Evolutionary conservation across 495 filamentous ascomycete genomes (phyloP).

Genomic region (Lichenothelia convexa): DNA sequence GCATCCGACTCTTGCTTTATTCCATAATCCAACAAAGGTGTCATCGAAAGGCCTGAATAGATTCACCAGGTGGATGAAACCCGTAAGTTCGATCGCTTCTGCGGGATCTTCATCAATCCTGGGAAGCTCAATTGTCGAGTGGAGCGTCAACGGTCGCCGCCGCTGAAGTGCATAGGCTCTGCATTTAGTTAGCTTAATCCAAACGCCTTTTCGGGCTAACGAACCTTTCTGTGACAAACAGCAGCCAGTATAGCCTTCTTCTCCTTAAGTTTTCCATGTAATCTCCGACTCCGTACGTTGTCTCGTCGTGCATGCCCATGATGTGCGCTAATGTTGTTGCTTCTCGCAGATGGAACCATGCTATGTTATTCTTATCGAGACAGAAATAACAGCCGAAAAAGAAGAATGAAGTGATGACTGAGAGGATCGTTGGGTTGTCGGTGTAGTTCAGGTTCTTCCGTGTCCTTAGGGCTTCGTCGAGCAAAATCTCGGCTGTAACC

Average conservation of each 20-base stretch:
- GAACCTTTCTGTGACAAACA: constrained; percentile 54
- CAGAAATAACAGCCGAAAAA: constrained; percentile 60
- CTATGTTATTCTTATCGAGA: constrained; percentile 50
- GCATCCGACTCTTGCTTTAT: constrained; percentile 42
- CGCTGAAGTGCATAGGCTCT: constrained; percentile 64
- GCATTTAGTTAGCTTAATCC: background rate
- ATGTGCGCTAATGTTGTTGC: constrained; percentile 40
- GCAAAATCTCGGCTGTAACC: constrained; percentile 37
- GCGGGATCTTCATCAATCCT: constrained; percentile 31
- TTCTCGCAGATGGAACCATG: constrained; percentile 57
- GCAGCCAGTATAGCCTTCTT: constrained; percentile 50
- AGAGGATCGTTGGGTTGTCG: constrained; percentile 47
- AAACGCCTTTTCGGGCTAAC: background rate
- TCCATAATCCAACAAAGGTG: constrained; percentile 50
- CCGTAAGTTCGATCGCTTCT: constrained; percentile 26
- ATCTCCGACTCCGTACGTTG: constrained; percentile 28
- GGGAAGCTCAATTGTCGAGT: constrained; percentile 44
- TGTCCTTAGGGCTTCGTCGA: constrained; percentile 59
- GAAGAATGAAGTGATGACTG: constrained; percentile 62
- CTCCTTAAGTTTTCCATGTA: constrained; percentile 34
- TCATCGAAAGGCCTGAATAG: constrained; percentile 61
- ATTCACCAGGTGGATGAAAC: constrained; percentile 46
- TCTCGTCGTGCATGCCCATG: constrained; percentile 41
- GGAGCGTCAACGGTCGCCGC: constrained; percentile 52
- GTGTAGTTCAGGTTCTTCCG: constrained; percentile 58